phyloP scores from a whole-genome alignment of 192 early-diverging fungal genomes.

The Backusella morwellensis region DNA sequence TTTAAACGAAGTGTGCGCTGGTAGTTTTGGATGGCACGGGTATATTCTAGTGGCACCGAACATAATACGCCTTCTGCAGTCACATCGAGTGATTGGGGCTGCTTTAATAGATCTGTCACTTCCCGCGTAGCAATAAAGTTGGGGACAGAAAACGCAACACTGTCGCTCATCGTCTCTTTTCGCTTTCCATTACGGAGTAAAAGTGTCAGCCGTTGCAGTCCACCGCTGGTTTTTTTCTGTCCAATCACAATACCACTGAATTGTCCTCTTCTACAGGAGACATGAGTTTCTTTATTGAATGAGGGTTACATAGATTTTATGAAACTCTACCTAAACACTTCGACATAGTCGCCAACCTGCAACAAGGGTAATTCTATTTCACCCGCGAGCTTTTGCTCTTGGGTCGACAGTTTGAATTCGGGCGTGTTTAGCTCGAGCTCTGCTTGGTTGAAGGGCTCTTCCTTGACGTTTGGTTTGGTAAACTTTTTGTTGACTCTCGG shows the following conservation, averaged over 20 bases:
- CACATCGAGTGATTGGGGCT: not conserved
- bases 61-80: not conserved
- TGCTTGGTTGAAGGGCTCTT: not conserved
- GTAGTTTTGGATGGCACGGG: constrained; percentile 30
- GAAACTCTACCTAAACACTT: constrained; percentile 23
- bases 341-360: constrained; percentile 26
- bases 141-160: constrained; percentile 46
- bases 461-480: not conserved
- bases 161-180: constrained; percentile 26
- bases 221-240: constrained; percentile 15
- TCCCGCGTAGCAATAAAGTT: constrained; percentile 25
- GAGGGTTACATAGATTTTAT: no score
- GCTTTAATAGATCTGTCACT: constrained; percentile 2
- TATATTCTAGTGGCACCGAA: constrained; percentile 30
- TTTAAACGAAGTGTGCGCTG: constrained; percentile 34
- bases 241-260: constrained; percentile 33
- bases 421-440: not conserved
- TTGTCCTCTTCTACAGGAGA: not conserved
- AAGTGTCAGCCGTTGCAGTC: constrained; percentile 24
- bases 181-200: constrained; percentile 16
- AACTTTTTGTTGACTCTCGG: not conserved
- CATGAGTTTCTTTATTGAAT: not conserved
- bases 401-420: not conserved
- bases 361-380: not conserved
- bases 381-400: not conserved